These are phyloP conservation scores for Naganishia cerealis DNA, from an alignment of 1,284 basidiomycete species.

Conservation along the genomic window DNA sequence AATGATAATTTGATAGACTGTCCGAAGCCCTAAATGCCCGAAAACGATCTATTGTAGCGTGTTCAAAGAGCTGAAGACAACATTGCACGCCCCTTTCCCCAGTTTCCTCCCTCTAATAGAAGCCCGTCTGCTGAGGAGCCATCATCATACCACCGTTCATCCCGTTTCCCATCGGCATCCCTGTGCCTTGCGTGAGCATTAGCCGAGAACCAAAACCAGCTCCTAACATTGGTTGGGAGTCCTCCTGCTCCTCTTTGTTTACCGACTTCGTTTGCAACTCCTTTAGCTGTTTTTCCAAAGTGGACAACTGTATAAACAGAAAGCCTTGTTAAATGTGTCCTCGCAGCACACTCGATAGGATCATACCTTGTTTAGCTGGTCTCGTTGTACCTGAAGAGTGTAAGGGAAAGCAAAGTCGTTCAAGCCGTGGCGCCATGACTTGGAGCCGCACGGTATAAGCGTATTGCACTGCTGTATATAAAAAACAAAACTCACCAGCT, in stretches of 20 bases:
- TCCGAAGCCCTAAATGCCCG: conserved; percentile 16
- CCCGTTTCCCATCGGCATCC: conserved; percentile 47
- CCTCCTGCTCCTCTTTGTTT: conserved; percentile 42
- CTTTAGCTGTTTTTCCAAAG: conserved; percentile 52
- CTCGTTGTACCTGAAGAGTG: conserved; percentile 78
- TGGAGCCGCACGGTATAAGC: conserved; percentile 24
- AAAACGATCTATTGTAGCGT: conserved; percentile 24
- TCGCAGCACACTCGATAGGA: not conserved
- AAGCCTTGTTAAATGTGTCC: not conserved
- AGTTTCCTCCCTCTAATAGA: conserved; percentile 41
- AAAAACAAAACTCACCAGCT: conserved; percentile 58
- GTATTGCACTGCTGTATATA: not conserved
- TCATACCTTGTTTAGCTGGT: conserved; percentile 45
- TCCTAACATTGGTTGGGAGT: conserved; percentile 41
- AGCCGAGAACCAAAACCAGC: conserved; percentile 50
- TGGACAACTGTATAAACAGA: conserved; percentile 38
- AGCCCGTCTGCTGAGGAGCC: conserved; percentile 52
- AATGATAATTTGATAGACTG: not conserved
- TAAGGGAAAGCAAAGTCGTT: conserved; percentile 97
- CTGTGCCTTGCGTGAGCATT: conserved; percentile 45
- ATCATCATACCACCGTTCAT: conserved; percentile 39
- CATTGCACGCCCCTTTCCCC: not conserved
- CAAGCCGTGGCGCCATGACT: conserved; percentile 87
- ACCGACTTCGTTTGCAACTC: conserved; percentile 48
- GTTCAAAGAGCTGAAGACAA: not conserved